These are phyloP conservation scores for Suhomyces prunicola DNA, from an alignment of 805 yeast genomes.

Conservation along the genomic window DNA sequence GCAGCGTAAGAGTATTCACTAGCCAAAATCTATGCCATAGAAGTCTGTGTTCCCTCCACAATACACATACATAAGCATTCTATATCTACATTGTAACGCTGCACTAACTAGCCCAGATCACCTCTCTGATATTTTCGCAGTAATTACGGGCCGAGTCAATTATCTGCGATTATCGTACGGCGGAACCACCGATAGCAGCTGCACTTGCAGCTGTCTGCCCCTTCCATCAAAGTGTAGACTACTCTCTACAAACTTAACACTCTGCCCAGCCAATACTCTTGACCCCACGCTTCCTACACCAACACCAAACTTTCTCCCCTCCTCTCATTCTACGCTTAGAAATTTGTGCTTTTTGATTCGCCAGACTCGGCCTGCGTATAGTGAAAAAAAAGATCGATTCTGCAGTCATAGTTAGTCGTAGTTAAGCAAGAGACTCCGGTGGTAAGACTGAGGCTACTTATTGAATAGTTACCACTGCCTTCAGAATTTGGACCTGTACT, in stretches of 20 bases:
- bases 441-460: not conserved
- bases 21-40: no score
- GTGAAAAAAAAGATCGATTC: not conserved
- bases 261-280: not conserved
- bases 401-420: not conserved
- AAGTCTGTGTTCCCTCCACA: no score
- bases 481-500: not conserved
- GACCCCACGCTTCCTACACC: no score
- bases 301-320: no score
- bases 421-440: not conserved
- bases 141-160: not conserved
- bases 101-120: no score
- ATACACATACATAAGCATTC: no score
- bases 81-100: no score
- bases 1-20: no score
- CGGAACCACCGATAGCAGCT: not conserved
- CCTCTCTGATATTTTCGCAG: not conserved
- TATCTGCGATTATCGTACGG: not conserved
- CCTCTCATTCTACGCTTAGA: constrained; percentile 1
- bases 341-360: constrained; percentile 1
- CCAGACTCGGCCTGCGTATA: not conserved
- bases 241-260: not conserved
- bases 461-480: not conserved
- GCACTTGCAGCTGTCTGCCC: not conserved
- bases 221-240: not conserved